Base-by-base conservation (phyloP, 306 rosid species). In the Lithocarpus polystachyus region DNA sequence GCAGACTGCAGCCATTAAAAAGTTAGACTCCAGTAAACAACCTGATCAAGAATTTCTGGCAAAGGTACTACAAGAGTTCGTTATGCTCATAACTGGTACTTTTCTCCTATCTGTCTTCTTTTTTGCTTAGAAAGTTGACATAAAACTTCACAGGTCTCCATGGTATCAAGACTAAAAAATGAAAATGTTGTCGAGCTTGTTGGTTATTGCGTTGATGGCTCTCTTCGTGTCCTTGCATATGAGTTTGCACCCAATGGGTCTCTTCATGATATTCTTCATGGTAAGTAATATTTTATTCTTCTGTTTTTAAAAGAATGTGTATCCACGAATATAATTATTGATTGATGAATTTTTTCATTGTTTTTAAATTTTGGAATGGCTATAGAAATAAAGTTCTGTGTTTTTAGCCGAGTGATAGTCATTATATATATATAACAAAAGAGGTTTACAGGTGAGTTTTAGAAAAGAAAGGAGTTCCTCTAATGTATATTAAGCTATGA, bases 211-310 rank as follows among this genome's bases (percentile, higher is more conserved):
- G 82, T 87, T 19, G 94, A 89, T 71, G 94, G 96, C 61, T 86
- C 94, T 75, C 86, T 88, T 26, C 94, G 90, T 18, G 87, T 89
- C 81, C 93, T 93, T 73, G 88, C 94, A 18, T 91, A 84, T 60
- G 94, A 91, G 81, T 89, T 79, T 85, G 94, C 97, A 78, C 90
- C 96, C 53, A 79, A 89, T 18, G 97, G 94, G 19, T 91, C 97
- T 71, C 94, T 93, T 76, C 94, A 93, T 74, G 96, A 91, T 79
- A 84, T 87, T 80, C 86, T 93, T 37, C 96, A 91, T 56, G 96
- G 97, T 89, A 67, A 79, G 85, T 79, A n/a, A 20, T 57, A n/a
- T 40, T 40, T 59, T 23, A 31, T 26, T 48, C 64, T 67, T 48
- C 40, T 29, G 35, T 80, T 67, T 62, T 4, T 3, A 68, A 22